A percentile compares a stretch with the other conserved stretches of the same genome.
Conservation (phyloP, 2,329 filamentous ascomycete genomes). For the Tolypocladium tropicale region DNA sequence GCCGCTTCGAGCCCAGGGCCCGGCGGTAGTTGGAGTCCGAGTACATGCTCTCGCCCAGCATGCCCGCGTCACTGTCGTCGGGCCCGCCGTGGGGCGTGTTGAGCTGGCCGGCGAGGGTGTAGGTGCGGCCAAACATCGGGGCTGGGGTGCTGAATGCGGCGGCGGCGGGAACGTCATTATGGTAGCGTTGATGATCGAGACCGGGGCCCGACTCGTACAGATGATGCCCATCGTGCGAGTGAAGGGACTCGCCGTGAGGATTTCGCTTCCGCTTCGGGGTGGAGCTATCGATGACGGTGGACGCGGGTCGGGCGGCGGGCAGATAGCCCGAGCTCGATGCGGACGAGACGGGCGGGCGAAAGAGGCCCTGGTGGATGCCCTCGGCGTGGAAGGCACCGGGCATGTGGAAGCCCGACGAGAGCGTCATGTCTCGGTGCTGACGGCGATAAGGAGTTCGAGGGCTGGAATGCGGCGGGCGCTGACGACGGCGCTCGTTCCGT, state of each 20-base stretch:
- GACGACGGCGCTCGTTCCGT: background rate
- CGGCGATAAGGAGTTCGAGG: background rate
- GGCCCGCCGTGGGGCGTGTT: conserved; percentile 26
- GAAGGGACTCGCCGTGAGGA: conserved; percentile 12
- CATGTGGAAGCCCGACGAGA: conserved; percentile 23
- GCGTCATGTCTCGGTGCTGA: conserved; percentile 10
- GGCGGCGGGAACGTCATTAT: conserved; percentile 30
- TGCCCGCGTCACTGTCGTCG: conserved; percentile 14
- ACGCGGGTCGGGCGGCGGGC: conserved; percentile 12
- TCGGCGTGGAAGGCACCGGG: conserved; percentile 23
- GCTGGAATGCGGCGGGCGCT: background rate
- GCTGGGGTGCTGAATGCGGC: conserved; percentile 41
- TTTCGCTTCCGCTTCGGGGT: conserved; percentile 36
- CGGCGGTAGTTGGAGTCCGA: conserved; percentile 47
- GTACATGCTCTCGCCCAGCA: conserved; percentile 43
- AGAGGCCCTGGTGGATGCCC: conserved; percentile 33
- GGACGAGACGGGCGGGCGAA: conserved; percentile 34
- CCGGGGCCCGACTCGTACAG: background rate
- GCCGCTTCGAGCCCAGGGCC: conserved; percentile 37
- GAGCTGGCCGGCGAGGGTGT: conserved; percentile 44
- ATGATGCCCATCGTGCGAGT: background rate
- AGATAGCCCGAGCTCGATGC: conserved; percentile 28
- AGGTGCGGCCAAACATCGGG: conserved; percentile 15
- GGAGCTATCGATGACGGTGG: conserved; percentile 7
- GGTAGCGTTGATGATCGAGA: conserved; percentile 2